Conservation (phyloP, 371 early-diverging fungal species). For the Zychaea mexicana region DNA sequence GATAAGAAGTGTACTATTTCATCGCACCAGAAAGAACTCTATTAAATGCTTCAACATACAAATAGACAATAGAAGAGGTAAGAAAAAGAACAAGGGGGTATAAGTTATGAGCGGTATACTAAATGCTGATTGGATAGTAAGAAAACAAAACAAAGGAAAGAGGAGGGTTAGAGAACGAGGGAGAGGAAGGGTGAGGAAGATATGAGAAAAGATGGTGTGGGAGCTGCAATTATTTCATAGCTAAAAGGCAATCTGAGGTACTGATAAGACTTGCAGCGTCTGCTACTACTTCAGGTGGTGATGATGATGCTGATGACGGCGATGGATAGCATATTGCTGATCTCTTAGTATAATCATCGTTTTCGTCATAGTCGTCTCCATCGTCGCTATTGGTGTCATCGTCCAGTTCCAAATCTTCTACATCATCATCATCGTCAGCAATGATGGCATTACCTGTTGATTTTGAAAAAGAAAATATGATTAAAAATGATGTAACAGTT, state of each 20-base stretch:
- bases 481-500: background rate
- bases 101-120: background rate
- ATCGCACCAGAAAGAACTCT: too few relatives aligned
- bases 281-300: background rate
- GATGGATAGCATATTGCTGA: background rate
- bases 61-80: background rate
- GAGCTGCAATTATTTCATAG: background rate
- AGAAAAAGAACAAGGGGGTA: background rate
- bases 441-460: constrained; percentile 10
- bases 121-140: background rate
- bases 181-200: background rate
- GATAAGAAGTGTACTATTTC: too few relatives aligned
- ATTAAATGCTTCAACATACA: background rate
- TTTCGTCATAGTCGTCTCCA: constrained; percentile 1
- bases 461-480: background rate
- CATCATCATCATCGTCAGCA: constrained; percentile 9
- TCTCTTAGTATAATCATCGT: constrained; percentile 1
- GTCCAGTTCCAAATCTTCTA: constrained; percentile 10
- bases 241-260: background rate
- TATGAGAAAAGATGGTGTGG: background rate
- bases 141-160: background rate
- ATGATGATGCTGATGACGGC: background rate
- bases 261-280: background rate
- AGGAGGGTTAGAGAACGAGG: background rate
- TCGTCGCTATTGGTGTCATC: background rate